Evolutionary conservation across 78 protist species (phyloP).

Genomic region (Tieghemostelium lacteum): DNA sequence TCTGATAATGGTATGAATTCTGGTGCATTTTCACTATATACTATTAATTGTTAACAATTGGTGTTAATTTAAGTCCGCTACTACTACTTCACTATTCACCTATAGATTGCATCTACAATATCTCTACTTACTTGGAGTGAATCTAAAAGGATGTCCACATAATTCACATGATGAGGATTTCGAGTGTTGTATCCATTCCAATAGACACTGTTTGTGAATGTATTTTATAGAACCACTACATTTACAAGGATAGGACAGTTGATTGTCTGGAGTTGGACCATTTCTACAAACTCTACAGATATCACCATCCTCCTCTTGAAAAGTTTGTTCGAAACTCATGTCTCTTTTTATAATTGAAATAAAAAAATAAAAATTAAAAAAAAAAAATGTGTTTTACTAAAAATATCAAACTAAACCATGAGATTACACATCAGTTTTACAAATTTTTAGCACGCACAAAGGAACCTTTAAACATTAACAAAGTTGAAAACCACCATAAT

Average conservation of each 20-base stretch:
- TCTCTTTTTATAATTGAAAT: too few relatives aligned
- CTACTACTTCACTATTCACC: background rate
- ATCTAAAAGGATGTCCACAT: slow-evolving; percentile 73
- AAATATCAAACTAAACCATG: too few relatives aligned
- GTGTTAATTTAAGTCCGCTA: background rate
- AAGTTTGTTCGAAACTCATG: too few relatives aligned
- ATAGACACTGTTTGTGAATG: slow-evolving; percentile 56
- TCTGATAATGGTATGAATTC: slow-evolving; percentile 39
- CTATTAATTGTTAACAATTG: slow-evolving; percentile 8
- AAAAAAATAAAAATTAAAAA: too few relatives aligned
- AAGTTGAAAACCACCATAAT: too few relatives aligned
- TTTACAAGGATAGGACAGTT: slow-evolving; percentile 65
- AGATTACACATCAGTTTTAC: too few relatives aligned
- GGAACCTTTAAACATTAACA: too few relatives aligned
- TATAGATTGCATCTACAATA: background rate
- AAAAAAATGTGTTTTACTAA: too few relatives aligned
- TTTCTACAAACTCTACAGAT: slow-evolving; percentile 68
- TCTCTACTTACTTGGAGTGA: slow-evolving; percentile 58
- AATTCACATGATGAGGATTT: slow-evolving; percentile 66
- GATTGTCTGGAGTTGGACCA: slow-evolving; percentile 56
- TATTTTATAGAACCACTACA: slow-evolving; percentile 71
- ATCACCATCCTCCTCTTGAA: slow-evolving; percentile 56
- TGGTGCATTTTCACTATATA: slow-evolving; percentile 67
- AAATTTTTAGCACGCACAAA: too few relatives aligned
- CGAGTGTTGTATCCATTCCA: slow-evolving; percentile 57